Conservation (phyloP, 176 grass and related monocot genomes). For the Eleusine coracana region DNA sequence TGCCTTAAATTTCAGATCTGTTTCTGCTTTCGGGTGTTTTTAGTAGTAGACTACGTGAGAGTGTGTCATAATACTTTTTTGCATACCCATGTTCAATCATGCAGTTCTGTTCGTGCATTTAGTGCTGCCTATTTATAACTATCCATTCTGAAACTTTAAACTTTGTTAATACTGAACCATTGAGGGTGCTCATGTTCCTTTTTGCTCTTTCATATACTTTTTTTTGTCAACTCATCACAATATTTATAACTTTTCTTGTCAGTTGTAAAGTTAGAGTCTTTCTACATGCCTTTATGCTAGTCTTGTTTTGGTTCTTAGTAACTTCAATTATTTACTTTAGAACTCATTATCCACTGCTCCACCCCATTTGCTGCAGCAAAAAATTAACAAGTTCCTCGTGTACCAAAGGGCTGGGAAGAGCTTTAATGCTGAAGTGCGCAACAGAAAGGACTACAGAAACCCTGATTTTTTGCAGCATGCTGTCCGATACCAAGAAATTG, state of each 20-base stretch:
- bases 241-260: background rate
- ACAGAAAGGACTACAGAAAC: slow-evolving; percentile 94
- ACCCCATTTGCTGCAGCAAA: slow-evolving; percentile 60
- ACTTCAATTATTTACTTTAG: slow-evolving; percentile 1
- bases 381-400: slow-evolving; percentile 75
- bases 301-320: slow-evolving; percentile 8
- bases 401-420: slow-evolving; percentile 82
- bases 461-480: slow-evolving; percentile 97
- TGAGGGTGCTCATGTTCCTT: background rate
- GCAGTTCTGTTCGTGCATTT: background rate
- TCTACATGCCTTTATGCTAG: background rate
- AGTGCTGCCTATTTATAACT: background rate
- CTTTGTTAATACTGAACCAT: background rate
- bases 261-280: background rate
- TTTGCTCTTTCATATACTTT: background rate
- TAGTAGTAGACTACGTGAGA: slow-evolving; percentile 11
- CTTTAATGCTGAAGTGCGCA: slow-evolving; percentile 95
- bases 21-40: background rate
- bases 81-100: background rate
- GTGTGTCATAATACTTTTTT: background rate
- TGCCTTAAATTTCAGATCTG: slow-evolving; percentile 15
- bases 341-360: slow-evolving; percentile 20
- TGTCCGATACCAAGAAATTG: slow-evolving; percentile 96
- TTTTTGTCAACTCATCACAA: background rate
- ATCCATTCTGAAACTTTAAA: background rate